Evolutionary conservation across 208 protist genomes (phyloP).

Genomic region (Trypanosoma lewisi): DNA sequence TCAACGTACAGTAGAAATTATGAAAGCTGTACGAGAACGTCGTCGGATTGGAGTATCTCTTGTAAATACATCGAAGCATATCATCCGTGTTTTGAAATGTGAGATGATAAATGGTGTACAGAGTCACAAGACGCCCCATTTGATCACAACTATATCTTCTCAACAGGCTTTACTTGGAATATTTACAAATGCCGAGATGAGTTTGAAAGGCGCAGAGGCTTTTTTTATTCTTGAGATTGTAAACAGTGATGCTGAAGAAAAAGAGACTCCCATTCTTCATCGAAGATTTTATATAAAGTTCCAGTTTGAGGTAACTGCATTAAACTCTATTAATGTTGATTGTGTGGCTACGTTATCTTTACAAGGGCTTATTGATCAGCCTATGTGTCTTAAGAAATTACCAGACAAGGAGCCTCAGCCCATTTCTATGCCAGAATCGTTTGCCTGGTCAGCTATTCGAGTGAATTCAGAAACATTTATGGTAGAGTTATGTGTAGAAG

Average conservation of each 20-base stretch:
- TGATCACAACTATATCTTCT: constrained; percentile 41
- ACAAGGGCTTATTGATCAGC: constrained; percentile 40
- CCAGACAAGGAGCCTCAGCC: background rate
- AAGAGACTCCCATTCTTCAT: constrained; percentile 15
- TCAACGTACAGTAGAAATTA: constrained; percentile 13
- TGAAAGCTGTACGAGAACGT: constrained; percentile 6
- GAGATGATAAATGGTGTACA: constrained; percentile 49
- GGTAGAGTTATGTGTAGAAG: constrained; percentile 45
- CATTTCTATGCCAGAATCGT: constrained; percentile 17
- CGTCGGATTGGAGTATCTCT: constrained; percentile 11
- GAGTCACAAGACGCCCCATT: constrained; percentile 41
- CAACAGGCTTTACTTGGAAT: constrained; percentile 55
- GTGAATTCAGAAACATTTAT: constrained; percentile 1
- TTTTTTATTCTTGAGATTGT: constrained; percentile 66
- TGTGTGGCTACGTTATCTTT: constrained; percentile 34
- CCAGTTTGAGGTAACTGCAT: constrained; percentile 67
- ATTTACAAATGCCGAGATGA: constrained; percentile 67
- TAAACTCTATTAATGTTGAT: constrained; percentile 58
- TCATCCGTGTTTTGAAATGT: constrained; percentile 13
- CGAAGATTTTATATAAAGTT: constrained; percentile 49
- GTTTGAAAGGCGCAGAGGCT: constrained; percentile 63
- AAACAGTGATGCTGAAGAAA: constrained; percentile 32
- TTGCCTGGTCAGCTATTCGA: constrained; percentile 6
- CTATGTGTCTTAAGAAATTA: constrained; percentile 19
- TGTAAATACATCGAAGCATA: constrained; percentile 19